Base-by-base conservation (phyloP, 768 basidiomycete species). In the Trametopsis cervina region DNA sequence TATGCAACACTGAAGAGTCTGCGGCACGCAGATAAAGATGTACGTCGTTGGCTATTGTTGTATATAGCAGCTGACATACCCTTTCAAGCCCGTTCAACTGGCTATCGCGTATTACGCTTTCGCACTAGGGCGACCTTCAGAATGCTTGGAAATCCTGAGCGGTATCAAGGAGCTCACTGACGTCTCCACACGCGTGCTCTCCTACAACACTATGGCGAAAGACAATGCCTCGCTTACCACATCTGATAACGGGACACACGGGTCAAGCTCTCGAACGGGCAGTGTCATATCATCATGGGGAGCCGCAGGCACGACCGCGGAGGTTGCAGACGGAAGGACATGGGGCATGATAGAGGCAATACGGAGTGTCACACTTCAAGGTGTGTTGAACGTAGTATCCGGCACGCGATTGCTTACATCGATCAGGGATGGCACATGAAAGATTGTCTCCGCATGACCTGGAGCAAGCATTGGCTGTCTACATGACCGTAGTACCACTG, bases 101-200 rank as follows among this genome's bases (percentile, higher is more conserved):
- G 74, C 78, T 0, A 68, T 89, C 42, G 89, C 88, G 2, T 90
- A 89, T 63, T 85, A 86, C 58, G 80, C 83, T 3, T 90, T 88
- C 63, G 88, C 90, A 0, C 63, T 90, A 5, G 80, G 82, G 22
- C 71, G 76, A 21, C 82, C 82, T 15, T 63, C 70, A 2, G 76
- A 80, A 47, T 90, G 87, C 49, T 66, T 94, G 12, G 55, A 66
- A 2, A 70, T 84, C 55, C 70, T 89, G 2, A 60, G 63, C 18
- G 70, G 74, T 55, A 75, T 86, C 4, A 73, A 76, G 9, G 71
- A 78, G 43, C 63, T 85, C 22, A 50, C 72, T 11, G 75, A 81
- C 53, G 65, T 75, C n/a, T 73, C 75, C 52, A 70, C 67, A 43
- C 78, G 79, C 51, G 70, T 80, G 20, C 77, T 78, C 10, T 56